Evolutionary conservation across 2,329 filamentous ascomycete species (phyloP).

Genomic region (Hypomyces perniciosus): DNA sequence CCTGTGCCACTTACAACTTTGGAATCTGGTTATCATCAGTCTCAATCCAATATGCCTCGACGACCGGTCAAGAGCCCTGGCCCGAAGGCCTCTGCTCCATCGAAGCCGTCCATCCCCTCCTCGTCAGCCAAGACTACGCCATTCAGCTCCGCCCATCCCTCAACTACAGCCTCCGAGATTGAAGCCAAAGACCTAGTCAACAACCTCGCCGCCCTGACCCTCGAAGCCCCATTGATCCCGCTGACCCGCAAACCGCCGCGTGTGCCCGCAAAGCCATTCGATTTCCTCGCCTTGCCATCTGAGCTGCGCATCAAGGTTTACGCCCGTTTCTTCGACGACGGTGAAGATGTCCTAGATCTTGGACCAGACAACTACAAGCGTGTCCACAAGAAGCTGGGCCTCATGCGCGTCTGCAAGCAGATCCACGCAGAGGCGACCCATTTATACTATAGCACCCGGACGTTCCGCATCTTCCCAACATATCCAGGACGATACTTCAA

Average conservation of each 20-base stretch:
- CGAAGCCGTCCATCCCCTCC: constrained; percentile 18
- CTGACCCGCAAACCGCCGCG: constrained; percentile 26
- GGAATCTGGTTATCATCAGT: not conserved
- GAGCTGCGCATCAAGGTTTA: constrained; percentile 68
- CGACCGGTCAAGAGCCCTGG: constrained; percentile 19
- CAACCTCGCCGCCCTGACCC: constrained; percentile 38
- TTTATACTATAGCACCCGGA: constrained; percentile 58
- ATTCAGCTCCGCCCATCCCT: constrained; percentile 31
- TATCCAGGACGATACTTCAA: constrained; percentile 62
- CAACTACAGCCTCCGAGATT: constrained; percentile 30
- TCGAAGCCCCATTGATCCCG: constrained; percentile 32
- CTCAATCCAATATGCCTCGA: constrained; percentile 16
- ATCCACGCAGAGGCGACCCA: constrained; percentile 59
- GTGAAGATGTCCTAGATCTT: constrained; percentile 56
- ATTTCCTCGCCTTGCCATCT: constrained; percentile 60
- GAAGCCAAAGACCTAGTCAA: constrained; percentile 35
- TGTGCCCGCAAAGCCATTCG: constrained; percentile 44
- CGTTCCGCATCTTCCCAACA: constrained; percentile 62
- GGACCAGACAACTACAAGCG: constrained; percentile 59
- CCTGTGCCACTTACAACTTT: not conserved
- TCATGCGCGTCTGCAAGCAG: constrained; percentile 55
- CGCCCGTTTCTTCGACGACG: constrained; percentile 52
- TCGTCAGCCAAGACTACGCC: constrained; percentile 30
- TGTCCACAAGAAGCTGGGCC: constrained; percentile 52
- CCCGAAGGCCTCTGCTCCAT: constrained; percentile 10